These are phyloP conservation scores for Euphorbia celastroides DNA, from an alignment of 441 rosid species.

Conservation along the genomic window DNA sequence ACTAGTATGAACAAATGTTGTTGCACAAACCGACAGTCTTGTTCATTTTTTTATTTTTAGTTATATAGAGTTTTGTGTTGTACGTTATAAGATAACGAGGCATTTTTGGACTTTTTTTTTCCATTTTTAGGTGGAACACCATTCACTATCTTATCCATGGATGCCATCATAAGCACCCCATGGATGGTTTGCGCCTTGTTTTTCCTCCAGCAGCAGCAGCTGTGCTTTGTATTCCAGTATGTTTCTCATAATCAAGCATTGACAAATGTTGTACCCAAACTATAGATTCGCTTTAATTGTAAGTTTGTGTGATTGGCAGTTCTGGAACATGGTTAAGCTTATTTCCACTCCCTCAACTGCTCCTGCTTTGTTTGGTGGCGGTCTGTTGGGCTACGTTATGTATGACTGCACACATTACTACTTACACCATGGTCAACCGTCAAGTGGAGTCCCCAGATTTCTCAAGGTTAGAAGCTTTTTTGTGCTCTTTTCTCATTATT, in stretches of 20 bases:
- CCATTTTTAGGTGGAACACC: conserved; percentile 89
- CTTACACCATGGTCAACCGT: conserved; percentile 92
- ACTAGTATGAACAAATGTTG: neutral
- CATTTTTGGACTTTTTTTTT: conserved; percentile 5
- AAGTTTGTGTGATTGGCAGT: conserved; percentile 32
- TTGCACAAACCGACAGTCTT: too few species aligned
- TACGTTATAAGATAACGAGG: neutral
- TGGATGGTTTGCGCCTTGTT: conserved; percentile 94
- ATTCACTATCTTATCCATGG: conserved; percentile 94
- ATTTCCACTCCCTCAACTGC: conserved; percentile 60
- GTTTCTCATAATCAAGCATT: conserved; percentile 17
- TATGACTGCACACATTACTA: conserved; percentile 92
- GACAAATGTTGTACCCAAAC: neutral
- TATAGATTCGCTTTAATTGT: neutral
- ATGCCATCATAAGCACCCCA: conserved; percentile 99
- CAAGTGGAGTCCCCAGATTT: conserved; percentile 39
- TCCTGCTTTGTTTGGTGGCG: conserved; percentile 89
- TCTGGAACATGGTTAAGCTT: conserved; percentile 65
- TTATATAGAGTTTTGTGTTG: neutral
- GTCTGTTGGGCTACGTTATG: conserved; percentile 85
- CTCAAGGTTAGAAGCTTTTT: conserved; percentile 60
- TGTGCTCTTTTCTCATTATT: neutral
- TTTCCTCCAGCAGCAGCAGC: conserved; percentile 95
- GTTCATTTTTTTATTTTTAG: too few species aligned
- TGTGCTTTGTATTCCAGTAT: conserved; percentile 60